A percentile compares a stretch with the other conserved stretches of the same genome.
These are phyloP conservation scores for Bretschneidera sinensis DNA, from an alignment of 345 rosid genomes.

Conservation along the genomic window DNA sequence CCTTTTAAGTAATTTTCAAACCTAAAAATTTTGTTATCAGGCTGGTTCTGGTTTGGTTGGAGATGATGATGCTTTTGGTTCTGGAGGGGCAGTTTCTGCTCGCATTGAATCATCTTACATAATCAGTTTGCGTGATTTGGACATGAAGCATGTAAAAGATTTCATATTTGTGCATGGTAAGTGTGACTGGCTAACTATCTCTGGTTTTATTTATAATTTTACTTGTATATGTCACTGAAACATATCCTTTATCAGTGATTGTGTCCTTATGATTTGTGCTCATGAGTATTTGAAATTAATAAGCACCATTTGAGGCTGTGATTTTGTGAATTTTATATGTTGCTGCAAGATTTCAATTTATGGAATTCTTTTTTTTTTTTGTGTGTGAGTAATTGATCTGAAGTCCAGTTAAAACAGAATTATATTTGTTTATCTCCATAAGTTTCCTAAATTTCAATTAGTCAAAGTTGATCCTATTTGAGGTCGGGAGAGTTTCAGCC, in stretches of 20 bases:
- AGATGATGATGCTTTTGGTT: constrained; percentile 70
- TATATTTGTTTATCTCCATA: too few species aligned
- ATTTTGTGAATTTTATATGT: neutral
- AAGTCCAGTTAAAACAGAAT: too few species aligned
- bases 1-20: neutral
- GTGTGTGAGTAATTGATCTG: too few species aligned
- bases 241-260: neutral
- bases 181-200: constrained; percentile 17
- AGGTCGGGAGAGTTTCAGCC: neutral
- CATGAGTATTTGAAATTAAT: neutral
- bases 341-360: too few species aligned
- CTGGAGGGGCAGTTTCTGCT: constrained; percentile 65
- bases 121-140: constrained; percentile 81
- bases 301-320: neutral
- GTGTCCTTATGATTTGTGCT: neutral
- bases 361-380: too few species aligned
- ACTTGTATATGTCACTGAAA: neutral
- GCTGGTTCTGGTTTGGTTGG: constrained; percentile 84
- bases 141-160: constrained; percentile 88
- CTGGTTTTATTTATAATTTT: constrained; percentile 3
- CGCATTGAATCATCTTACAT: constrained; percentile 78
- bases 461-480: neutral
- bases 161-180: constrained; percentile 89
- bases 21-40: constrained; percentile 30
- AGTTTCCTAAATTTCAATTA: neutral